phyloP scores from a whole-genome alignment of 768 basidiomycete genomes.

The Scleroderma citrinum region DNA sequence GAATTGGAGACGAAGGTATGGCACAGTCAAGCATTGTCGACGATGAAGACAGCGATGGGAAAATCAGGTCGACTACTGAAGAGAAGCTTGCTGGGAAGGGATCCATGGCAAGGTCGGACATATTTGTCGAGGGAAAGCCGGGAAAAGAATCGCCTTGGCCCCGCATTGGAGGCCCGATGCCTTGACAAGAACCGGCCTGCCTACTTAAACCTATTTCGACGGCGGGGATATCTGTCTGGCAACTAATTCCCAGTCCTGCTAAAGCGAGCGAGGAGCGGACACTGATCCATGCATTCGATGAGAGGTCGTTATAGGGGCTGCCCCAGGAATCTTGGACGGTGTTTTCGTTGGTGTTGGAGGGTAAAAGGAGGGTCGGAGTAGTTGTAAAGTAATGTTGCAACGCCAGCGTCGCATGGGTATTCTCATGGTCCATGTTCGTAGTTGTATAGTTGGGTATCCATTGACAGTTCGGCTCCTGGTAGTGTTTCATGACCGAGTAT shows the following conservation, averaged over 20 bases:
- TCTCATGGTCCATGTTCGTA: slow-evolving; percentile 3
- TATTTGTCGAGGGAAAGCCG: background rate
- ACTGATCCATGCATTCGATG: no score
- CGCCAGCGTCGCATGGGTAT: slow-evolving; percentile 26
- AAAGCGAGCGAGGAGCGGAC: slow-evolving; percentile 5
- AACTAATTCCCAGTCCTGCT: slow-evolving; percentile 24
- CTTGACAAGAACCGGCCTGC: background rate
- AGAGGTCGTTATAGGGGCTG: background rate
- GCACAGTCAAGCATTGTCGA: background rate
- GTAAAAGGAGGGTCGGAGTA: slow-evolving; percentile 26
- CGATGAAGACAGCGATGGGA: background rate
- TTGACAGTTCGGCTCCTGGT: slow-evolving; percentile 18
- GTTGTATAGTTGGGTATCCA: slow-evolving; percentile 8
- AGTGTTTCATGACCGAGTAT: slow-evolving; percentile 19
- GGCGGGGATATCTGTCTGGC: background rate
- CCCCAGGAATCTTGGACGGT: background rate
- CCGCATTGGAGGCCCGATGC: slow-evolving; percentile 2
- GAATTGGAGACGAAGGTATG: background rate
- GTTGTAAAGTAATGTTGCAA: slow-evolving; percentile 14
- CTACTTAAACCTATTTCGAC: background rate
- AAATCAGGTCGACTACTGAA: background rate
- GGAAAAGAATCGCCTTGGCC: background rate
- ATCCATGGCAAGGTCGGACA: background rate
- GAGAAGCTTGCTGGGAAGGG: background rate
- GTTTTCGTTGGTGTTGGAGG: slow-evolving; percentile 9